These are phyloP conservation scores for Boechera retrofracta DNA, from an alignment of 345 rosid species.

Conservation along the genomic window DNA sequence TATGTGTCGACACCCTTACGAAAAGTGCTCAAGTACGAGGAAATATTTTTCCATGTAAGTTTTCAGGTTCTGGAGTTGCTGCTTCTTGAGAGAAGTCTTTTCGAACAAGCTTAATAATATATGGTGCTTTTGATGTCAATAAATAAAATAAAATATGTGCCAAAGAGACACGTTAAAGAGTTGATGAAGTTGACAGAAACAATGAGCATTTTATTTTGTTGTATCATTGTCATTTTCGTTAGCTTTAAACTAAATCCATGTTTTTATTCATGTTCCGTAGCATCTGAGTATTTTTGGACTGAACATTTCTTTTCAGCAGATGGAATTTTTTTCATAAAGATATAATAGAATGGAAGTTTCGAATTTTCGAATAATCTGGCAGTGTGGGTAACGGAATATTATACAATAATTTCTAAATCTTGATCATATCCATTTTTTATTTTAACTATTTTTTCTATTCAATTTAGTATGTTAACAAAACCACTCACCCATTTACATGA, in stretches of 20 bases:
- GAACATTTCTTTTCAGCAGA: not conserved
- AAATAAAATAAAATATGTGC: not conserved
- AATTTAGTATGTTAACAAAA: not conserved
- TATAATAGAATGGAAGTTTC: slow-evolving; percentile 7
- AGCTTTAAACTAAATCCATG: slow-evolving; percentile 13
- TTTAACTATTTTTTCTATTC: not conserved
- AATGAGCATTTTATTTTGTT: slow-evolving; percentile 16
- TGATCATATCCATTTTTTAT: not conserved
- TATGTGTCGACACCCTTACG: too few species aligned
- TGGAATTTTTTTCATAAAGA: not conserved
- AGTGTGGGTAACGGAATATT: not conserved
- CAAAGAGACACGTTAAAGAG: slow-evolving; percentile 33
- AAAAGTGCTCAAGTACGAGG: too few species aligned
- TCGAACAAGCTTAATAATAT: too few species aligned
- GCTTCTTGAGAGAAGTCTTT: too few species aligned
- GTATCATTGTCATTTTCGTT: slow-evolving; percentile 33
- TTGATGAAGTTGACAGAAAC: slow-evolving; percentile 36
- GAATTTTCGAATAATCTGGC: not conserved
- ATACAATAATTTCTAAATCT: not conserved
- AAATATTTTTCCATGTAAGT: too few species aligned
- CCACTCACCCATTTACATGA: not conserved
- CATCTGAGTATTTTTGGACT: slow-evolving; percentile 33
- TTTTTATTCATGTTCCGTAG: slow-evolving; percentile 20
- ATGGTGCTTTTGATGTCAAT: too few species aligned
- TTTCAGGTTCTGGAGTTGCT: too few species aligned